A percentile compares a stretch with the other conserved stretches of the same genome.
phyloP scores from a whole-genome alignment of 1,284 basidiomycete genomes.

The Ustilago nuda region DNA sequence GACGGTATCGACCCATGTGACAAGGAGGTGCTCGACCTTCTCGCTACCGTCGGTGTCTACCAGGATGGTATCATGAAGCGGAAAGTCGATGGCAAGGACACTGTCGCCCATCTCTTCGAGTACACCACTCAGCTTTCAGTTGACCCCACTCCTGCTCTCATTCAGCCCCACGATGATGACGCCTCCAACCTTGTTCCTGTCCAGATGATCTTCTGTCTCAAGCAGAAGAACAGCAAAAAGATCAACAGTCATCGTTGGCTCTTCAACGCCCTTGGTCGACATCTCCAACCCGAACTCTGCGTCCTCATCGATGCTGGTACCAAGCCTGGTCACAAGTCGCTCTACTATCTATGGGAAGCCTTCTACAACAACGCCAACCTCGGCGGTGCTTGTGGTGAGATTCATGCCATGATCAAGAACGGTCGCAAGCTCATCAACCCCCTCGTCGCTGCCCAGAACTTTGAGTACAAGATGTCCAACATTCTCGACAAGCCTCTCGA shows the following conservation, averaged over 20 bases:
- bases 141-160: slow-evolving; percentile 85
- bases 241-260: slow-evolving; percentile 81
- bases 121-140: slow-evolving; percentile 75
- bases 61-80: slow-evolving; percentile 92
- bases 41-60: slow-evolving; percentile 71
- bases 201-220: slow-evolving; percentile 92
- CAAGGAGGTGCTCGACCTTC: slow-evolving; percentile 73
- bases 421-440: slow-evolving; percentile 68
- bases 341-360: slow-evolving; percentile 69
- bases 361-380: slow-evolving; percentile 68
- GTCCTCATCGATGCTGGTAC: slow-evolving; percentile 68
- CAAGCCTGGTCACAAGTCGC: slow-evolving; percentile 65
- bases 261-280: slow-evolving; percentile 92
- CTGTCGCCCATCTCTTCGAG: slow-evolving; percentile 85
- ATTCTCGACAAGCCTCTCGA: slow-evolving; percentile 85
- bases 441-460: slow-evolving; percentile 83
- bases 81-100: slow-evolving; percentile 86
- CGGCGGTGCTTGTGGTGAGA: slow-evolving; percentile 68
- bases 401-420: slow-evolving; percentile 67
- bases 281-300: slow-evolving; percentile 70
- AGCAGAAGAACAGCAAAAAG: slow-evolving; percentile 90
- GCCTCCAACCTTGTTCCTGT: slow-evolving; percentile 88
- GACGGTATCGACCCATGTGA: slow-evolving; percentile 97
- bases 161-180: slow-evolving; percentile 85
- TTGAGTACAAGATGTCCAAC: slow-evolving; percentile 95